phyloP scores from a whole-genome alignment of 306 rosid species.

The Amphicarpaea edgeworthii region DNA sequence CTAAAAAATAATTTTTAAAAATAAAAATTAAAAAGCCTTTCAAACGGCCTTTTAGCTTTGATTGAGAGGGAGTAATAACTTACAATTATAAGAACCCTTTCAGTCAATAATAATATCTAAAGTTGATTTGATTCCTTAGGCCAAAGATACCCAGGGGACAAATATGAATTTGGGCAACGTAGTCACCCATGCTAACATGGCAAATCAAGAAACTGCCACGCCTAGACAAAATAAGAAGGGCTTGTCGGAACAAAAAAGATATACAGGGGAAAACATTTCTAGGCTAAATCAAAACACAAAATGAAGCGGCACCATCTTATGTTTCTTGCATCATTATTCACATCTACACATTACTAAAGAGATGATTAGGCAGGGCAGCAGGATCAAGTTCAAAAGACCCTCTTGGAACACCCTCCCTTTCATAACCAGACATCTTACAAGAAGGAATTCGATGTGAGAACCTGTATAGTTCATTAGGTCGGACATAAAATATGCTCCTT shows the following conservation, averaged over 20 bases:
- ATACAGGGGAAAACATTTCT: not conserved
- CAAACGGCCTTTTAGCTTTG: too few species aligned
- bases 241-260: conserved; percentile 14
- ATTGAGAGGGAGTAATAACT: too few species aligned
- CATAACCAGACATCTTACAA: conserved; percentile 71
- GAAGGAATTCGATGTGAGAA: conserved; percentile 93
- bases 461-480: conserved; percentile 63
- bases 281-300: conserved; percentile 10
- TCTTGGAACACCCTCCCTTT: conserved; percentile 71
- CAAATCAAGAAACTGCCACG: not conserved
- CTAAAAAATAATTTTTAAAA: too few species aligned
- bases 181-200: not conserved
- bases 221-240: conserved; percentile 8
- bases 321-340: conserved; percentile 29
- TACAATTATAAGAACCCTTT: too few species aligned
- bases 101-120: too few species aligned
- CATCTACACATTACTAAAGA: conserved; percentile 47
- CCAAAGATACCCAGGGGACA: too few species aligned
- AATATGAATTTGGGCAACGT: too few species aligned
- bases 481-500: conserved; percentile 50
- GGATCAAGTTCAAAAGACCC: conserved; percentile 92
- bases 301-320: conserved; percentile 15
- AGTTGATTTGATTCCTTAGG: too few species aligned
- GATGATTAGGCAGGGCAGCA: conserved; percentile 63
- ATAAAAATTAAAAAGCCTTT: too few species aligned